Evolutionary conservation across 176 grass and related monocot species (phyloP), one percentile per base, ranked within the genome.

Genomic region (Rhynchospora tenuis): DNA sequence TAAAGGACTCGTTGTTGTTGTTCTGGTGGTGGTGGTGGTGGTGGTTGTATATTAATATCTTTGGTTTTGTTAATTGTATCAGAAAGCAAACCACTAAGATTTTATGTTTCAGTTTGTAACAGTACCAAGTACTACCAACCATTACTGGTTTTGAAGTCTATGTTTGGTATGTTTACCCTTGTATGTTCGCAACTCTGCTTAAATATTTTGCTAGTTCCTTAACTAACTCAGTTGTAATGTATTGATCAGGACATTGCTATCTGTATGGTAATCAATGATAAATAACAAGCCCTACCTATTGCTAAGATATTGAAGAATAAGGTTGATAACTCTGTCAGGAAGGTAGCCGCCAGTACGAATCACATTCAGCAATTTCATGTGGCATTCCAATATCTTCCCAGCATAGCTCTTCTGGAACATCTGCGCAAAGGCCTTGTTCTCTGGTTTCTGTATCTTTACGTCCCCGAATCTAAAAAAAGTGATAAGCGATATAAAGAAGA

Each of bases 321-420:
- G 95, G 78, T 98, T 98, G 80, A 89, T 90, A 74, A 94, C 90
- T 87, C 95, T 91, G 86, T 98, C 92, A 11, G 95, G 95, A 63
- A 98, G 87, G 81, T 98, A 98, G 52, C 91, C 92, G 2, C 95
- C 95, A 79, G 87, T 93, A 70, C 95, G 95, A 52, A 98, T 84
- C 46, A 89, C 89, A 88, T 93, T 94, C 38, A 98, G 84, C 79
- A 98, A 89, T 59, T 91, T 87, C 83, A 98, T 74, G 82, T 94
- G 89, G n/a, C 90, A 94, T 80, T 87, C 84, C 87, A 98, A 84
- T 87, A 98, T 94, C 85, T 90, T 94, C 44, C 90, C 95, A 48
- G 95, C 89, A 85, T 91, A 94, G 10, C 68, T 93, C 84, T 98
- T 94, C 58, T 94, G 92, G 87, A 98, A 98, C 95, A 93, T 91